Evolutionary conservation across 805 yeast genomes (phyloP).

Genomic region (Metschnikowia borealis): DNA sequence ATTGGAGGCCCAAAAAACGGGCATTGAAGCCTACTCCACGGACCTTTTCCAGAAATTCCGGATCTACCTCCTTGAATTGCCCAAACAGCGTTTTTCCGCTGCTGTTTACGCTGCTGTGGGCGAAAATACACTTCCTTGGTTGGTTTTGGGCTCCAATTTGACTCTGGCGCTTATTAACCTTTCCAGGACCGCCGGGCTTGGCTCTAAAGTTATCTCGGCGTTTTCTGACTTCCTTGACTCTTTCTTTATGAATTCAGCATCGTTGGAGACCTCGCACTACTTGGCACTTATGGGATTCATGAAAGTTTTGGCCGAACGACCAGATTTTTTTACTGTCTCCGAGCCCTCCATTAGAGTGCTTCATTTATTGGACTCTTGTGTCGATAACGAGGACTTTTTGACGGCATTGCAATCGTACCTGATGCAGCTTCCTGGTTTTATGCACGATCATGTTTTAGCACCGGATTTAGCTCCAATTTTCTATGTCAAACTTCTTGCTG

Average conservation of each 20-base stretch:
- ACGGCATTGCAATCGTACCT: constrained; percentile 33
- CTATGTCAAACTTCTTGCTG: constrained; percentile 33
- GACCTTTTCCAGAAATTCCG: constrained; percentile 42
- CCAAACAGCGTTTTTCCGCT: constrained; percentile 41
- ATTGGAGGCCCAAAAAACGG: not conserved
- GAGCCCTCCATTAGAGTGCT: constrained; percentile 29
- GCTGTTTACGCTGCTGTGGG: constrained; percentile 27
- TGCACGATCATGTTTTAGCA: constrained; percentile 23
- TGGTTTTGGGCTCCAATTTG: constrained; percentile 28
- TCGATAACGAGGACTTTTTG: constrained; percentile 38
- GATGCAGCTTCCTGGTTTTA: constrained; percentile 3
- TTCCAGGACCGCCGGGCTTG: constrained; percentile 23
- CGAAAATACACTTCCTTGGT: constrained; percentile 31
- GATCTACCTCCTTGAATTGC: constrained; percentile 45
- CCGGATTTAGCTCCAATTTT: constrained; percentile 33
- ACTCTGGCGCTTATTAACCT: constrained; percentile 31
- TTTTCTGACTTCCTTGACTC: constrained; percentile 25
- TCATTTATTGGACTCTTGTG: constrained; percentile 29
- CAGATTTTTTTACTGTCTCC: constrained; percentile 25
- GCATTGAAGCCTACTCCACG: constrained; percentile 25
- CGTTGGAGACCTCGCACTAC: constrained; percentile 29
- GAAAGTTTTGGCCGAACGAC: constrained; percentile 25
- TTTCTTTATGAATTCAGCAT: constrained; percentile 19
- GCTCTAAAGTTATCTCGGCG: constrained; percentile 24
- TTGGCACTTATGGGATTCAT: constrained; percentile 34